Evolutionary conservation across 495 filamentous ascomycete genomes (phyloP).

Genomic region (Podospora appendiculata): DNA sequence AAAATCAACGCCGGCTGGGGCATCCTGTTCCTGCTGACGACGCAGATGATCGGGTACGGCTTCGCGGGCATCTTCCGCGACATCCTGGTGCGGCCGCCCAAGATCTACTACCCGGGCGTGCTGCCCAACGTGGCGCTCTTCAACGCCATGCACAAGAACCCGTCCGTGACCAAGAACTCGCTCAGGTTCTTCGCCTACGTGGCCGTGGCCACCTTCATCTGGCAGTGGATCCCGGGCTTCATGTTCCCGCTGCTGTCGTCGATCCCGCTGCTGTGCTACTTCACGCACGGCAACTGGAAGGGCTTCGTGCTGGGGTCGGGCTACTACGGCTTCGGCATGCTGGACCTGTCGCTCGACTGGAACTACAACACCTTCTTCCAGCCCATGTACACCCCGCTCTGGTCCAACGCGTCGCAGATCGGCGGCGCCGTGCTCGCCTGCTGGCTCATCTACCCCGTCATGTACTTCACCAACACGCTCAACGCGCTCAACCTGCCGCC

Average conservation of each 20-base stretch:
- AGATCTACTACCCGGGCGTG: constrained; percentile 26
- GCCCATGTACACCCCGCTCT: constrained; percentile 15
- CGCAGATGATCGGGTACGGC: constrained; percentile 30
- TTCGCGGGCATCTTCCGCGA: constrained; percentile 29
- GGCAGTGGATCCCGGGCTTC: constrained; percentile 16
- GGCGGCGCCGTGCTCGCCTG: constrained; percentile 2
- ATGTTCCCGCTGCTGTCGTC: constrained; percentile 16
- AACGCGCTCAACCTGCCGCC: constrained; percentile 33
- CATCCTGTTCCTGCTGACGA: constrained; percentile 24
- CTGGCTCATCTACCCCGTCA: constrained; percentile 13
- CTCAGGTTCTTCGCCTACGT: constrained; percentile 14
- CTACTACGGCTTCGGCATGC: constrained; percentile 11
- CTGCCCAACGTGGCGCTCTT: constrained; percentile 14
- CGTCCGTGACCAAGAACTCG: constrained; percentile 10
- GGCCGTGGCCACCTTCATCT: constrained; percentile 11
- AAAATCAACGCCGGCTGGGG: constrained; percentile 10
- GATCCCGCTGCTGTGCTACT: constrained; percentile 16
- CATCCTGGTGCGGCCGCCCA: constrained; percentile 26
- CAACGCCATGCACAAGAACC: constrained; percentile 16
- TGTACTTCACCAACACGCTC: constrained; percentile 13
- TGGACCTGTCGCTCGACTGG: constrained; percentile 17
- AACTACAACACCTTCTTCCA: constrained; percentile 11
- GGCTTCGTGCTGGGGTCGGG: constrained; percentile 9
- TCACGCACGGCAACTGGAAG: constrained; percentile 12
- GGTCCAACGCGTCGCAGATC: constrained; percentile 8